Evolutionary conservation across 768 basidiomycete genomes (phyloP), one percentile per base, ranked within the genome.

Genomic region (Hygrophoropsis aurantiaca): DNA sequence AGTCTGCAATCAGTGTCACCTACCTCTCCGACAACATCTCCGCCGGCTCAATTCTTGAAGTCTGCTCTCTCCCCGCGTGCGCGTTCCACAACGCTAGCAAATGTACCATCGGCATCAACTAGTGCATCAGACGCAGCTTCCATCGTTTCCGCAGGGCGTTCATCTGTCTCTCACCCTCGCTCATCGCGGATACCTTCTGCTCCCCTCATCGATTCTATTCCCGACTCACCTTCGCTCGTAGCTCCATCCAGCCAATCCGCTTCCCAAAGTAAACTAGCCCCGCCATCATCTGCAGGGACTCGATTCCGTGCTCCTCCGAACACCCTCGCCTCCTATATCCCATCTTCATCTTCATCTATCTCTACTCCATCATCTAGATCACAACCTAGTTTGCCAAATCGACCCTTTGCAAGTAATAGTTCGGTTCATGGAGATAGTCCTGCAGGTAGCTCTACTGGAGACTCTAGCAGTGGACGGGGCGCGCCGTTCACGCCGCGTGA

Each of bases 401-500:
- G 78, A 50, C 87, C 87, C 5, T 90, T 89, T 59, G 81, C 70
- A 5, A 55, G 66, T 27, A 67, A 58, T 40, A 59, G 70, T 24
- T 47, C 57, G 10, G 5, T 62, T 20, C 65, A 69, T 23, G 71
- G 84, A 11, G 77, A 85, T 49, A 90, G 87, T 57, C 89, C 89
- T 11, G 85, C 85, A 0, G 65, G 65, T 11, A 91, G 89, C 60
- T 92, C 90, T 24, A 89, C 85, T 11, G 90, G 90, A 6, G 89
- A 86, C 59, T 90, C 89, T 49, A 91, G 87, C 51, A 87, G 82
- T 56, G 86, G 87, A 13, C 72, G 82, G 27, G 53, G 53, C 13
- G 76, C 78, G 15, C 90, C 90, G 10, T 70, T 85, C 39, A 92
- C 90, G 13, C 90, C 90, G 4, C 70, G 77, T 33, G 89, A 90